Base-by-base conservation (phyloP, 352 stramenopile species). In the Phytophthora pinifolia region DNA sequence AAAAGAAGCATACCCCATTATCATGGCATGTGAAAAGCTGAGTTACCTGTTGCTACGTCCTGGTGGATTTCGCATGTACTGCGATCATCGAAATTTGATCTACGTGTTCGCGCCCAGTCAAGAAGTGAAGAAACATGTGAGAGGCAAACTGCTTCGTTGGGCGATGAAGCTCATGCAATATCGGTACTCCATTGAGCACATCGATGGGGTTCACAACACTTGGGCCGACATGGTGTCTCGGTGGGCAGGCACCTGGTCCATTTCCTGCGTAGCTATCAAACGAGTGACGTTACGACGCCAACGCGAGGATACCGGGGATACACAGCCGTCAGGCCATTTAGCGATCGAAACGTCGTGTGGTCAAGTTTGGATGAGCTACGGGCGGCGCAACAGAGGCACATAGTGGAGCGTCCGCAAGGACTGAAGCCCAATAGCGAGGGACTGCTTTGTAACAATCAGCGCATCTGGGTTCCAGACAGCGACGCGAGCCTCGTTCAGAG, bases 181-280 rank as follows among this genome's bases (percentile, higher is more conserved):
- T 34, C 17, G 44, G 2, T 56, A 66, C 12, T 25, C 35, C 12
- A 56, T 66, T 14, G 30, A 53, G 5, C 51, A 62, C 22, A 67
- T 67, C 18, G 46, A 52, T 6, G 46, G 32, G 14, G 2, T 6
- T 1, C 9, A 25, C 15, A 62, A 58, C 7, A 32, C 62, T 9
- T 67, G 59, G 54, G 51, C 52, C 0, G 52, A 62, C 13, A 62
- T 58, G 45, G 20, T 58, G 0, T 45, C 25, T 9, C n/a, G 37
- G 3, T 61, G 50, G 57, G 43, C 33, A 8, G 0, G 6, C 7
- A 13, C 32, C 4, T n/a, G n/a, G n/a, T 37, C 13, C 20, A 13
- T 12, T 29, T 25, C 2, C 9, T 18, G 17, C 17, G 35, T 18
- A 20, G 27, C 9, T n/a, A n/a, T n/a, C n/a, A n/a, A n/a, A n/a